Conservation (phyloP, 257 asterid species). For the Mentha longifolia region DNA sequence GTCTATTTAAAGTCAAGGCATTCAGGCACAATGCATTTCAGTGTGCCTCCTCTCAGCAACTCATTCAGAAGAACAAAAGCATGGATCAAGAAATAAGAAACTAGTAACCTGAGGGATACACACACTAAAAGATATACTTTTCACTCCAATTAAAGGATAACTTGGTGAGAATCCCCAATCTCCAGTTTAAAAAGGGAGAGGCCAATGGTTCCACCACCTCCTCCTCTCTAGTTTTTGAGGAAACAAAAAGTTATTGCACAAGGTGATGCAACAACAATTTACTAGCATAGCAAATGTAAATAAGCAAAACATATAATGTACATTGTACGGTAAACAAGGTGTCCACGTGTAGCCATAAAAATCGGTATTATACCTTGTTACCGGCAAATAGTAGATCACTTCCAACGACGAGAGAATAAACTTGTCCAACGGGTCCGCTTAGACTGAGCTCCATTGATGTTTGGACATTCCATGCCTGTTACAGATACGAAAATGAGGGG, state of each 20-base stretch:
- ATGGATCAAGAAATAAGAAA: background rate
- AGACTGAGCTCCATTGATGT: conserved; percentile 81
- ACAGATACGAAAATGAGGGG: conserved; percentile 27
- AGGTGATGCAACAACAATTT: conserved; percentile 11
- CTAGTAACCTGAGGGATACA: background rate
- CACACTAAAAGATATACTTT: background rate
- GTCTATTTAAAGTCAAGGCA: background rate
- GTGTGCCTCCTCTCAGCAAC: conserved; percentile 5
- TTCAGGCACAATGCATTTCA: background rate
- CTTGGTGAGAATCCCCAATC: background rate
- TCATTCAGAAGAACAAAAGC: background rate
- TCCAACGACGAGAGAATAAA: conserved; percentile 87
- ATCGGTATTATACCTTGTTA: conserved; percentile 67
- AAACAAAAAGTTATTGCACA: background rate
- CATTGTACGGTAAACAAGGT: conserved; percentile 4
- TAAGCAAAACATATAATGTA: background rate
- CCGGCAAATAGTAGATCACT: conserved; percentile 89
- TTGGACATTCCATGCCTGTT: conserved; percentile 95
- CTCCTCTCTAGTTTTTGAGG: background rate
- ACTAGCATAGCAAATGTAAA: background rate
- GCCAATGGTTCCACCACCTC: background rate
- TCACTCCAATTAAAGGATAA: background rate
- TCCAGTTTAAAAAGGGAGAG: background rate
- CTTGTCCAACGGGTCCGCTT: conserved; percentile 96
- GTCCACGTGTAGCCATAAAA: conserved; percentile 12